A percentile compares a stretch with the other conserved stretches of the same genome.
Evolutionary conservation across 1,139 yeast species (phyloP).

Genomic region (Yamadazyma siamensis): DNA sequence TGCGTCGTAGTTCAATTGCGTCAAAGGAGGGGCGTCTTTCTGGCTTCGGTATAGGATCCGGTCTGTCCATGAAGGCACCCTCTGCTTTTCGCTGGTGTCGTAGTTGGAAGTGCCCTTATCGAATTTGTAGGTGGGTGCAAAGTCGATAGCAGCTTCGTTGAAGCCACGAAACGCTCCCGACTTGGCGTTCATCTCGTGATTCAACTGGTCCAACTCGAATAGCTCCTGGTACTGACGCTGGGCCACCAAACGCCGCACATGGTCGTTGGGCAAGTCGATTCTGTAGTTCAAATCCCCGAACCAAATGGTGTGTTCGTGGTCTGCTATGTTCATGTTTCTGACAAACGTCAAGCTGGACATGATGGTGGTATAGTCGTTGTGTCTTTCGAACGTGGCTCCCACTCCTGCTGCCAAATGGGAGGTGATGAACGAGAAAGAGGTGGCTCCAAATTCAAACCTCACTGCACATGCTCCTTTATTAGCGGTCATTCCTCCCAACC

Average conservation of each 20-base stretch:
- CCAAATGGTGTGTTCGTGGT: constrained; percentile 89
- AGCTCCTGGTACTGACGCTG: constrained; percentile 47
- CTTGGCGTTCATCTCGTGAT: constrained; percentile 63
- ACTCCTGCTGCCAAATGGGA: constrained; percentile 95
- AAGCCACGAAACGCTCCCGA: constrained; percentile 82
- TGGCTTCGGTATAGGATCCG: constrained; percentile 57
- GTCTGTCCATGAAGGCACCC: constrained; percentile 98
- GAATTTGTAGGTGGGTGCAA: constrained; percentile 90
- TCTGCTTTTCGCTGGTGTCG: constrained; percentile 86
- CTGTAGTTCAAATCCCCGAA: constrained; percentile 95
- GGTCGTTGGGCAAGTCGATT: constrained; percentile 70
- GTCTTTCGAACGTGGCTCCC: constrained; percentile 80
- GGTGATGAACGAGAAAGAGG: constrained; percentile 78
- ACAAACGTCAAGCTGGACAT: constrained; percentile 75
- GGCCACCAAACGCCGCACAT: constrained; percentile 58
- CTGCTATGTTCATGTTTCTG: constrained; percentile 64
- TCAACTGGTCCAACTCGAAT: constrained; percentile 76
- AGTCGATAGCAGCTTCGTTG: constrained; percentile 73
- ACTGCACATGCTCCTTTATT: constrained; percentile 92
- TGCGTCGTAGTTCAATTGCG: constrained; percentile 59
- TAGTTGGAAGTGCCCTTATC: constrained; percentile 82
- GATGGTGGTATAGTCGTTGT: constrained; percentile 80
- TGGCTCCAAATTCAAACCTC: constrained; percentile 71
- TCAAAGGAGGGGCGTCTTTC: constrained; percentile 45
- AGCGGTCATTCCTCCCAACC: constrained; percentile 88